Evolutionary conservation across 1,139 yeast species (phyloP), one percentile per base, ranked within the genome.

Genomic region (Suhomyces bolitotheri): DNA sequence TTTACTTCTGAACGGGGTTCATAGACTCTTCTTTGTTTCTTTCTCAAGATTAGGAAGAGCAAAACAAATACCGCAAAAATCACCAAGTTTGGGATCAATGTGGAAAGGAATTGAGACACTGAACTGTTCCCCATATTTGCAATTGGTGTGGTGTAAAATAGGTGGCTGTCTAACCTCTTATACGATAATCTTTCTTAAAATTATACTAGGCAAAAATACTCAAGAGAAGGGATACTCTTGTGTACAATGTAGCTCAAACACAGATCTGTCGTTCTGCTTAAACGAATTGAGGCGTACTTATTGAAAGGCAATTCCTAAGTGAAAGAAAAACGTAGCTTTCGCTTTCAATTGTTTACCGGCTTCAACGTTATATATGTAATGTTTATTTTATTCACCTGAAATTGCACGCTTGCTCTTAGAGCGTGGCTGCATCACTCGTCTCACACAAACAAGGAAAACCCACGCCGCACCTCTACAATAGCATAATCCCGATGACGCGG

Each of bases 1-100:
- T 60, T 53, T 29, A 77, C 76, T n/a, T 55, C 45, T 4, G 81
- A 62, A 51, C 95, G 78, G 13, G 96, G 96, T 58, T 87, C 92
- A 56, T 92, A 92, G 19, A 88, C 86, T 47, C 90, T 69, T 41
- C 64, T 69, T 54, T 82, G 76, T 45, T 66, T 73, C 40, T 83
- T 78, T 52, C 97, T 73, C 37, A 92, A 55, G 3, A 66, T 27
- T n/a, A 88, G 47, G 56, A 92, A 92, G 4, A 72, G 60, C 0
- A 62, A 25, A 10, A 82, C 53, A 49, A 86, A 83, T 2, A 76
- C 66, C 4, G 64, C 66, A 39, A 82, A 82, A 9, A 87, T 59
- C 28, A 79, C 54, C 17, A 60, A 49, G 15, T 60, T 64, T 5
- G 73, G 74, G 21, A 66, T 57, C 29, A 69, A 58, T 8, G 67